Percentiles rank a stretch among this genome's conserved stretches.
These are phyloP conservation scores for Dothistroma septosporum DNA, from an alignment of 2,329 filamentous ascomycete genomes.

Conservation along the genomic window DNA sequence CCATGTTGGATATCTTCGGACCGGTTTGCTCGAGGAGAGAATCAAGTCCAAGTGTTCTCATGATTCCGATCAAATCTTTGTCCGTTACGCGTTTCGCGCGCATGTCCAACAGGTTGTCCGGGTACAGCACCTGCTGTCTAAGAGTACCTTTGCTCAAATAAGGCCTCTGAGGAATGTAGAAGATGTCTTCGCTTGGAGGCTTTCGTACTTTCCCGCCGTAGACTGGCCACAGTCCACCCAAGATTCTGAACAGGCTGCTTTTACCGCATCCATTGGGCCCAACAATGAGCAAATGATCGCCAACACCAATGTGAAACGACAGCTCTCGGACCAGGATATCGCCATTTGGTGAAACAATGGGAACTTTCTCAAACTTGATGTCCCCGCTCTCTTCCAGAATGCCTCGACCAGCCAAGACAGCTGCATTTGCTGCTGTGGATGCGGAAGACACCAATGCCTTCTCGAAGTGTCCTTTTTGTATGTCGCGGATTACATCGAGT, in stretches of 20 bases:
- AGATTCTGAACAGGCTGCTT: constrained; percentile 89
- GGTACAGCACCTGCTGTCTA: constrained; percentile 96
- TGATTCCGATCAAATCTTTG: constrained; percentile 69
- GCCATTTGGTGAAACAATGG: constrained; percentile 94
- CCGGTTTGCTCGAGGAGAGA: constrained; percentile 73
- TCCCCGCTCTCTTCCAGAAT: constrained; percentile 75
- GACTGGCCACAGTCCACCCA: constrained; percentile 94
- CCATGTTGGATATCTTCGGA: constrained; percentile 11
- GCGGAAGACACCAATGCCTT: constrained; percentile 94
- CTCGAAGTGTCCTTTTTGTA: constrained; percentile 83
- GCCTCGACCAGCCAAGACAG: constrained; percentile 77
- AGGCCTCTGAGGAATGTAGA: constrained; percentile 94
- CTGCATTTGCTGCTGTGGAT: constrained; percentile 73
- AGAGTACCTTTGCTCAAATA: constrained; percentile 88
- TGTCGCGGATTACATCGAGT: constrained; percentile 90
- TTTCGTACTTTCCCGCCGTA: constrained; percentile 93
- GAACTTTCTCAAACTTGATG: constrained; percentile 82
- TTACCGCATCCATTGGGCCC: constrained; percentile 98
- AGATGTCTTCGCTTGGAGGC: constrained; percentile 87
- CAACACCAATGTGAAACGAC: constrained; percentile 79
- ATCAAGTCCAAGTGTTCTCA: constrained; percentile 76
- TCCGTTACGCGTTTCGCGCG: constrained; percentile 79
- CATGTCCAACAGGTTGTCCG: constrained; percentile 83
- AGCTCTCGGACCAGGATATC: constrained; percentile 83
- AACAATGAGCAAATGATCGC: constrained; percentile 89